Base-by-base conservation (phyloP, 129 eudicot genomes). In the Flaveria ramosissima region DNA sequence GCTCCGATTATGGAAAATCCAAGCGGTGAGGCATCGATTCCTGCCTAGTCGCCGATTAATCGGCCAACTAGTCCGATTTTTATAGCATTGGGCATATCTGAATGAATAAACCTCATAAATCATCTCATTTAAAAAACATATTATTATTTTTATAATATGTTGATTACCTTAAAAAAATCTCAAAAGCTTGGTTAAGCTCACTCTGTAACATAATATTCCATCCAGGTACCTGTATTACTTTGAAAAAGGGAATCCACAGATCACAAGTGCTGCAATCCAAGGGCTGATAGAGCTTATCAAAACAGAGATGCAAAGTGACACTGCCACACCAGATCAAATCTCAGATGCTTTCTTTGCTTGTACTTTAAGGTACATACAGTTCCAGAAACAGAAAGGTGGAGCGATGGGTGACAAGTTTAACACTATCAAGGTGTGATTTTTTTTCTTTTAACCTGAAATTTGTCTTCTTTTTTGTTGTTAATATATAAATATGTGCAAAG, bases 351-450 rank as follows among this genome's bases (percentile, higher is more conserved):
- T 91, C 86, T 89, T 94, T 76, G 81, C 93, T 70, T 89, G 97
- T 81, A 91, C 99, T 3, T 67, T 88, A 80, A 87, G 97, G 48
- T 94, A 94, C 81, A 91, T 94, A 52, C 92, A 91, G 74, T 94
- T 91, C 74, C 99, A 94, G 86, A 94, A 94, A 83, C 92, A 89
- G 74, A 94, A 94, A 87, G 97, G 96, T 41, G 99, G 99, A 39
- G 89, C 81, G 9, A 91, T 94, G 90, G 97, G 97, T 55, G 97
- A 91, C 70, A 91, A 91, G 81, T 94, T 83, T 59, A 88, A 86
- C 63, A 60, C 88, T n/a, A 86, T 94, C 47, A 86, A 89, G 78
- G 67, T 91, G 53, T 89, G 87, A 91, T n/a, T 30, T 30, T 30
- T 30, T 30, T 30, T 3, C 36, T 30, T 30, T 30, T 30, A 30